A percentile compares a stretch with the other conserved stretches of the same genome.
Evolutionary conservation across 768 basidiomycete genomes (phyloP).

Genomic region (Stropharia rugosoannulata): DNA sequence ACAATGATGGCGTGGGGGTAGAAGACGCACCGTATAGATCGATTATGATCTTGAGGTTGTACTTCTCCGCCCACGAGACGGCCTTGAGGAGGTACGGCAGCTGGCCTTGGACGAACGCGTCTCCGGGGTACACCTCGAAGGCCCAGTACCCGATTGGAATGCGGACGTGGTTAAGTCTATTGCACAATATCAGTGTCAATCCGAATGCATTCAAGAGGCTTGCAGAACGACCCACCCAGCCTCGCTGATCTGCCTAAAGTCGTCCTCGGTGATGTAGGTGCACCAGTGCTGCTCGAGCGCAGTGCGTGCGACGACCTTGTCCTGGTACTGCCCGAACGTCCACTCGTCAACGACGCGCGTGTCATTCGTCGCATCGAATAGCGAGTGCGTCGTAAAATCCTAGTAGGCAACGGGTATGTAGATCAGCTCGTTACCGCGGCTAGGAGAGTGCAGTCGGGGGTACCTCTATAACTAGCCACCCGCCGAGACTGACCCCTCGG

Average conservation of each 20-base stretch:
- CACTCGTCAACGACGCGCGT: constrained; percentile 66
- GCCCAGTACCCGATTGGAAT: constrained; percentile 90
- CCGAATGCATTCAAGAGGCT: too few relatives aligned
- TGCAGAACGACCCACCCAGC: too few relatives aligned
- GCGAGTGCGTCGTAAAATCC: constrained; percentile 79
- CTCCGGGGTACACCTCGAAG: constrained; percentile 71
- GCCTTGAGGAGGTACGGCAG: constrained; percentile 64
- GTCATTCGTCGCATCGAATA: constrained; percentile 70
- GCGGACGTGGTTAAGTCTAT: constrained; percentile 76
- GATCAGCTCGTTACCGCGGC: not conserved
- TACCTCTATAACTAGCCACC: constrained; percentile 52
- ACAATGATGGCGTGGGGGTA: too few relatives aligned
- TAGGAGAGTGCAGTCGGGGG: not conserved
- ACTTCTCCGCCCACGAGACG: constrained; percentile 61
- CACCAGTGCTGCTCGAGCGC: constrained; percentile 70
- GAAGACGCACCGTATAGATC: constrained; percentile 57
- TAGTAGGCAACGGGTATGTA: constrained; percentile 10
- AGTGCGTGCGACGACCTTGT: constrained; percentile 41
- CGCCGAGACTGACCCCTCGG: constrained; percentile 82
- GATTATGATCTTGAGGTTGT: constrained; percentile 77
- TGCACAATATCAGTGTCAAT: not conserved
- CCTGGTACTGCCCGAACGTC: constrained; percentile 69
- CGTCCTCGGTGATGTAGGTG: constrained; percentile 80
- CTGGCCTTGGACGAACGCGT: constrained; percentile 79
- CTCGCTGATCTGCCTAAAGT: constrained; percentile 71